A percentile compares a stretch with the other conserved stretches of the same genome.
Conservation (phyloP, 2,329 filamentous ascomycete species). For the Colletotrichum lentis region DNA sequence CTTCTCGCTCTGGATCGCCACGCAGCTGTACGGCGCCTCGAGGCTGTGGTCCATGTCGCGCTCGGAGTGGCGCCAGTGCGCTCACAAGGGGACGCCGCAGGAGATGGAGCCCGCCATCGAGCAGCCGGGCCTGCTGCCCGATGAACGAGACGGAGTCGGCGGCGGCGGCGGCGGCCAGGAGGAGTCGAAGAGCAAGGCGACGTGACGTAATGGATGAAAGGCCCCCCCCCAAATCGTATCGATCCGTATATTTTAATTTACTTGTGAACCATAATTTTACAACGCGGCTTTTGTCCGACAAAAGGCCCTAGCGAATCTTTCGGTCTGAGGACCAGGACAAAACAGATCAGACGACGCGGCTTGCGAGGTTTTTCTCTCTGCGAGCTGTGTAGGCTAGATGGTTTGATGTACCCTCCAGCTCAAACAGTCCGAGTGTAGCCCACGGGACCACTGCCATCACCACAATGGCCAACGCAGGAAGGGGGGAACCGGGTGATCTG, state of each 20-base stretch:
- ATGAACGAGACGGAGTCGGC: not conserved
- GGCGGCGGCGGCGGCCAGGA: not conserved
- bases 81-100: not conserved
- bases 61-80: slow-evolving; percentile 18
- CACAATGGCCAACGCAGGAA: no score
- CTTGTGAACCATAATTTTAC: not conserved
- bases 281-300: not conserved
- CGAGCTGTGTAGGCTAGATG: no score
- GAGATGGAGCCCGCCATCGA: slow-evolving; percentile 19
- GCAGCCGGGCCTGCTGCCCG: not conserved
- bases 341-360: no score
- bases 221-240: no score
- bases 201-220: not conserved
- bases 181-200: slow-evolving; percentile 16
- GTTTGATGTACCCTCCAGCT: no score
- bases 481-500: no score
- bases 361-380: not conserved
- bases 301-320: no score
- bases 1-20: slow-evolving; percentile 35
- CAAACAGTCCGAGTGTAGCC: no score
- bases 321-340: no score
- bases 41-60: slow-evolving; percentile 30
- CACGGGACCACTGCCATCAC: no score
- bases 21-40: slow-evolving; percentile 36
- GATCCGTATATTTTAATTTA: no score